These are phyloP conservation scores for Aquanectria penicillioides DNA, from an alignment of 2,329 filamentous ascomycete genomes.

Conservation along the genomic window DNA sequence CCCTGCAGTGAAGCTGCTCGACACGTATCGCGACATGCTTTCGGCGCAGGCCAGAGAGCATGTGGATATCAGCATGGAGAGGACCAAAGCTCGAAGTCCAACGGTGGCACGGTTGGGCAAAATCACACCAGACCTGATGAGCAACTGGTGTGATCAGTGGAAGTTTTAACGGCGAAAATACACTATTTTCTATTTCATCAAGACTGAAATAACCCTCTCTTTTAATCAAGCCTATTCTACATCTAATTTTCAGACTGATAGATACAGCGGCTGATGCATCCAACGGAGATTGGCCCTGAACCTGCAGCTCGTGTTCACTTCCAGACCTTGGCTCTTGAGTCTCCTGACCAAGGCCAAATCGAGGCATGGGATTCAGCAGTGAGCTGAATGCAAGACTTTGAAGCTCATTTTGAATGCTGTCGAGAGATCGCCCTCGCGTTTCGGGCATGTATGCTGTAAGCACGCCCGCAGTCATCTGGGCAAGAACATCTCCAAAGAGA, in stretches of 20 bases:
- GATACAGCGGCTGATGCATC: too few species aligned
- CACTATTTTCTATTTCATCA: too few species aligned
- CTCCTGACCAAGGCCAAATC: too few species aligned
- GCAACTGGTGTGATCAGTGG: constrained; percentile 20
- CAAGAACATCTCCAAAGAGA: constrained; percentile 51
- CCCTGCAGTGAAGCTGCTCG: constrained; percentile 12
- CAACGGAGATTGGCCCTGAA: too few species aligned
- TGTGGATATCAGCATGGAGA: not conserved
- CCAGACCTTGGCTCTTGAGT: too few species aligned
- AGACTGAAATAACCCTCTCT: too few species aligned
- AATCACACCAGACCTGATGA: not conserved
- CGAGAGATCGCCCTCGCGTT: constrained; percentile 44
- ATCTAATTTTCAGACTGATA: too few species aligned
- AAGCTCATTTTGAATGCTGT: not conserved
- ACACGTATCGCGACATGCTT: constrained; percentile 11
- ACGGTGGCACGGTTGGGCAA: not conserved
- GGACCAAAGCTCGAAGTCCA: not conserved
- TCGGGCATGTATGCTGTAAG: constrained; percentile 51
- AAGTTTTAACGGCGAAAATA: not conserved
- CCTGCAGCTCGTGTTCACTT: too few species aligned
- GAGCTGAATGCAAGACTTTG: not conserved
- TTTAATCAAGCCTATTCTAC: too few species aligned
- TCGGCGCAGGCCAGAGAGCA: not conserved
- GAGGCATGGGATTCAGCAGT: too few species aligned
- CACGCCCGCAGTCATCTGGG: constrained; percentile 46